Conservation (phyloP, 2,329 filamentous ascomycete species). For the Cadophora gregata region DNA sequence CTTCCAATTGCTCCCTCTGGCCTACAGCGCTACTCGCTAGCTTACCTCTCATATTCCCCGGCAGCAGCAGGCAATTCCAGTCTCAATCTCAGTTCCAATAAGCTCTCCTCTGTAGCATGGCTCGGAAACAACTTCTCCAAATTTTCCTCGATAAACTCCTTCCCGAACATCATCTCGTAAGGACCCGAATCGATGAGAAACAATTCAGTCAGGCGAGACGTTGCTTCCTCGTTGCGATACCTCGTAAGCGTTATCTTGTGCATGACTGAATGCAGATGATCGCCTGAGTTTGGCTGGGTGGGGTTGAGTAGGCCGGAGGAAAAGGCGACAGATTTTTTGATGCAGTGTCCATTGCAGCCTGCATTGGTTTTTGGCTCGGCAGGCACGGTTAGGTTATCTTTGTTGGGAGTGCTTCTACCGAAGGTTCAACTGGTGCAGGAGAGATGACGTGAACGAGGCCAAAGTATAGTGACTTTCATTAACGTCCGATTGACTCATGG, state of each 20-base stretch:
- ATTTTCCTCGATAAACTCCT: background rate
- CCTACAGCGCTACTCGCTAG: background rate
- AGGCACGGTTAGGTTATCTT: no score
- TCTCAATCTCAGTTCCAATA: background rate
- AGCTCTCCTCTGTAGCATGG: background rate
- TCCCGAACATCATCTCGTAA: background rate
- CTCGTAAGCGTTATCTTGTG: background rate
- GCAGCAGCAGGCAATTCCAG: background rate
- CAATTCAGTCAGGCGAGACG: background rate
- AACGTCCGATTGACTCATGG: no score
- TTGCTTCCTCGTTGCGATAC: background rate
- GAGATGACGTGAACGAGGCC: no score
- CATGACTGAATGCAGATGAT: background rate
- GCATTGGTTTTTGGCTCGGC: background rate
- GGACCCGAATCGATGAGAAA: background rate
- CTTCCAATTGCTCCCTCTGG: background rate
- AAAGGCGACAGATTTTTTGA: background rate
- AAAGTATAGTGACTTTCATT: no score
- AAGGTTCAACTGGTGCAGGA: no score
- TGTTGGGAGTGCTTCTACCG: no score
- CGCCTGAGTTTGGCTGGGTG: background rate
- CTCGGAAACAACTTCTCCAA: background rate
- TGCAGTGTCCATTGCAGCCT: background rate
- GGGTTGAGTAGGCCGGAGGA: background rate
- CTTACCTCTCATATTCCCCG: background rate